Conservation (phyloP, 345 rosid species). For the Sonneratia alba region DNA sequence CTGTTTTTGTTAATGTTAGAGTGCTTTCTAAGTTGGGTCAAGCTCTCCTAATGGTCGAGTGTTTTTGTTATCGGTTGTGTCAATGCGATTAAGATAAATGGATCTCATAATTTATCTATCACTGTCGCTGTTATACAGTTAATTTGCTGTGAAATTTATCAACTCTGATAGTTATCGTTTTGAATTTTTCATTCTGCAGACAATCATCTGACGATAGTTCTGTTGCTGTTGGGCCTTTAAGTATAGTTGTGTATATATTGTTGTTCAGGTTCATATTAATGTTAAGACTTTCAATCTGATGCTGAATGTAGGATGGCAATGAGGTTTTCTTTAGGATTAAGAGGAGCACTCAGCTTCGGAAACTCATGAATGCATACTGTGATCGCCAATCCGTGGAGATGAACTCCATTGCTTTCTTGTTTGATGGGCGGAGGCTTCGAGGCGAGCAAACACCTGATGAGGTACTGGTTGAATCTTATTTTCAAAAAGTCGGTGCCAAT, state of each 20-base stretch:
- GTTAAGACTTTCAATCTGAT: background rate
- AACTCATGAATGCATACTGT: slow-evolving; percentile 80
- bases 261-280: background rate
- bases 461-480: slow-evolving; percentile 22
- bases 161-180: background rate
- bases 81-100: background rate
- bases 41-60: background rate
- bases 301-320: slow-evolving; percentile 56
- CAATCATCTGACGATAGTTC: background rate
- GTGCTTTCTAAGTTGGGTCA: background rate
- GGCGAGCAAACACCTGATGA: slow-evolving; percentile 91
- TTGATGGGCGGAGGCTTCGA: slow-evolving; percentile 83
- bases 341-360: slow-evolving; percentile 65
- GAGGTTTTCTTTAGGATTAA: slow-evolving; percentile 88
- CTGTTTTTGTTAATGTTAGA: background rate
- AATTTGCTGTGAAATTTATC: background rate
- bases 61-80: background rate
- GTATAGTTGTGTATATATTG: background rate
- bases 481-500: background rate
- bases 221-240: background rate
- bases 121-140: background rate
- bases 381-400: slow-evolving; percentile 73
- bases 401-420: slow-evolving; percentile 72
- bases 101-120: too few relatives aligned
- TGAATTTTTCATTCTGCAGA: background rate